Evolutionary conservation across 208 protist genomes (phyloP), one percentile per base, ranked within the genome.

Genomic region (Leishmania turanica): DNA sequence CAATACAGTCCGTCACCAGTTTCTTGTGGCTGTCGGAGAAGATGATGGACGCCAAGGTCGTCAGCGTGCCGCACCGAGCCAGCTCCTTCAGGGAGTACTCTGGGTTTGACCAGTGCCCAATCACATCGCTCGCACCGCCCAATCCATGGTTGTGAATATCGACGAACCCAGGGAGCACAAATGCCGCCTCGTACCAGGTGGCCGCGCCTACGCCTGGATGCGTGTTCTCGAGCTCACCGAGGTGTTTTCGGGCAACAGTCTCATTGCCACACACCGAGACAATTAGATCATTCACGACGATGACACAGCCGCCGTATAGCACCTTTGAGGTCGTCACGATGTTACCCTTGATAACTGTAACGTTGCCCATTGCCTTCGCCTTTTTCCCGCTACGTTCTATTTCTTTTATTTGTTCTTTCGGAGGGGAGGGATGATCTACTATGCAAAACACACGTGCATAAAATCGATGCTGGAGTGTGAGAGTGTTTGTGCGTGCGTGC

Each of bases 101-200:
- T 37, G 91, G 91, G 68, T 95, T 91, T 2, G 84, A 86, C 91
- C 91, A 95, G 85, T 95, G 86, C 21, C 81, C 89, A 65, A 92
- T 92, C 19, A 95, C 91, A 68, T 95, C 91, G 60, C 77, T 81
- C 40, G 84, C 34, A 27, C 91, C 91, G 45, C 91, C 91, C 49
- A 95, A 83, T 37, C 91, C 91, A 81, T 95, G 91, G 83, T 95
- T 95, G 82, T 95, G 91, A 72, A 95, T 95, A 80, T 95, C 91
- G 0, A 95, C 91, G 84, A 95, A 95, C 40, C 91, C 91, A 27
- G 91, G 91, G 11, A 95, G 65, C 56, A 95, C 84, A 77, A 93
- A 92, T 4, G 79, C 85, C 17, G 77, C 86, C 65, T 89, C 84
- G 34, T 79, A 45, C 68, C 72, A 82, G 27, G 31, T 31, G 8